These are phyloP conservation scores for Colletotrichum musicola DNA, from an alignment of 2,329 filamentous ascomycete species.

Conservation along the genomic window DNA sequence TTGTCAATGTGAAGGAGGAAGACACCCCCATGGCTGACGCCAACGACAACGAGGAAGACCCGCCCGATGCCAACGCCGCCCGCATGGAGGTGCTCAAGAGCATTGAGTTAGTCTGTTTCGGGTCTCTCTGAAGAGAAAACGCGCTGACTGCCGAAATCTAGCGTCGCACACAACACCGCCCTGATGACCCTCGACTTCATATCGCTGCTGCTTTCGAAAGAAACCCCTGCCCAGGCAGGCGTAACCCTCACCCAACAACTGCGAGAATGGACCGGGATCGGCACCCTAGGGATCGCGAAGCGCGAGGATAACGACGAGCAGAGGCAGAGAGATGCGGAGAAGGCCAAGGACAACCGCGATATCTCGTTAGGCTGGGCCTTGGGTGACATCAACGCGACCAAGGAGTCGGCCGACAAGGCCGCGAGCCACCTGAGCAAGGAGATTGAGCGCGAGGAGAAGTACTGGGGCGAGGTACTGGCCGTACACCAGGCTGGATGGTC, in stretches of 20 bases:
- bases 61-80: slow-evolving; percentile 60
- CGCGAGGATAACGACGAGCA: slow-evolving; percentile 68
- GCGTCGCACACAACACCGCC: slow-evolving; percentile 68
- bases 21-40: slow-evolving; percentile 55
- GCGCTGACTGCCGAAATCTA: slow-evolving; percentile 39
- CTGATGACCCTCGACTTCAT: slow-evolving; percentile 84
- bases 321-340: slow-evolving; percentile 29
- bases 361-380: slow-evolving; percentile 80
- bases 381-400: slow-evolving; percentile 79
- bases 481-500: slow-evolving; percentile 90
- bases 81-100: slow-evolving; percentile 69
- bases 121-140: background rate
- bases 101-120: slow-evolving; percentile 62
- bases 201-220: slow-evolving; percentile 86
- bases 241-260: slow-evolving; percentile 78
- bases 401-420: slow-evolving; percentile 79
- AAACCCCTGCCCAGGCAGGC: slow-evolving; percentile 77
- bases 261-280: slow-evolving; percentile 78
- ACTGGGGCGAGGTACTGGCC: slow-evolving; percentile 88
- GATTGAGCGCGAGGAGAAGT: slow-evolving; percentile 83
- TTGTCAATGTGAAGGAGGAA: slow-evolving; percentile 59
- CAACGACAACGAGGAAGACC: slow-evolving; percentile 53
- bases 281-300: slow-evolving; percentile 78
- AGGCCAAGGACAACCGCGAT: slow-evolving; percentile 66
- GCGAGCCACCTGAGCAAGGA: slow-evolving; percentile 81